Conservation (phyloP, 495 filamentous ascomycete genomes). For the Annulohypoxylon bovei region DNA sequence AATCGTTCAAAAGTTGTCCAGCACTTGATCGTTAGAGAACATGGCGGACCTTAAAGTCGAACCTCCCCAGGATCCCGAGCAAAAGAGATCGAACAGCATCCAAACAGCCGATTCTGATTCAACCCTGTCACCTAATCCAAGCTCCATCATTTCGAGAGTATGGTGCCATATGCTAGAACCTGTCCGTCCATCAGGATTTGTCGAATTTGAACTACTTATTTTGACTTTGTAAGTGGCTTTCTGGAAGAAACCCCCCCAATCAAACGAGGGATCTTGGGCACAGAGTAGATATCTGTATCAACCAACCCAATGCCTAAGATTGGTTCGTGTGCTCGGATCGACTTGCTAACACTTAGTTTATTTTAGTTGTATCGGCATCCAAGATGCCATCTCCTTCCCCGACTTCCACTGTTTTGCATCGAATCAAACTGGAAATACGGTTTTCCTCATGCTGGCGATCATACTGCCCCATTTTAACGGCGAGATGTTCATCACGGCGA, state of each 20-base stretch:
- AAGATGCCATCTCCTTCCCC: constrained; percentile 69
- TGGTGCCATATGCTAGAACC: constrained; percentile 52
- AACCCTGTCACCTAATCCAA: constrained; percentile 5
- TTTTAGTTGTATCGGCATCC: constrained; percentile 54
- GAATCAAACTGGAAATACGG: constrained; percentile 73
- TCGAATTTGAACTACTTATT: constrained; percentile 54
- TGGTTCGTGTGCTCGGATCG: not conserved
- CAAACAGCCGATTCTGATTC: constrained; percentile 4
- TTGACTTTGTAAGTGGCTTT: constrained; percentile 53
- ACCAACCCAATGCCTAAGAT: not conserved
- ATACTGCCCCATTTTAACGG: constrained; percentile 59
- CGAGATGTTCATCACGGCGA: constrained; percentile 59
- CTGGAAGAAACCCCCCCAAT: not conserved
- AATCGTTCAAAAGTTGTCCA: not conserved
- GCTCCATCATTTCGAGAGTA: constrained; percentile 37
- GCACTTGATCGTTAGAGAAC: not conserved
- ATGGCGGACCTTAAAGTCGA: constrained; percentile 26
- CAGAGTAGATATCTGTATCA: not conserved
- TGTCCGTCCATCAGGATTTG: constrained; percentile 50
- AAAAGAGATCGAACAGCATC: constrained; percentile 12
- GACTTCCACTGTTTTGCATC: constrained; percentile 72
- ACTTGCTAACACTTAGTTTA: constrained; percentile 22
- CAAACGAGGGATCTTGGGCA: not conserved
- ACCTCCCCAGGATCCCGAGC: constrained; percentile 11
- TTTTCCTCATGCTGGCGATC: constrained; percentile 65